Base-by-base conservation (phyloP, 1,284 basidiomycete species). In the Sanghuangporus sanghuang region DNA sequence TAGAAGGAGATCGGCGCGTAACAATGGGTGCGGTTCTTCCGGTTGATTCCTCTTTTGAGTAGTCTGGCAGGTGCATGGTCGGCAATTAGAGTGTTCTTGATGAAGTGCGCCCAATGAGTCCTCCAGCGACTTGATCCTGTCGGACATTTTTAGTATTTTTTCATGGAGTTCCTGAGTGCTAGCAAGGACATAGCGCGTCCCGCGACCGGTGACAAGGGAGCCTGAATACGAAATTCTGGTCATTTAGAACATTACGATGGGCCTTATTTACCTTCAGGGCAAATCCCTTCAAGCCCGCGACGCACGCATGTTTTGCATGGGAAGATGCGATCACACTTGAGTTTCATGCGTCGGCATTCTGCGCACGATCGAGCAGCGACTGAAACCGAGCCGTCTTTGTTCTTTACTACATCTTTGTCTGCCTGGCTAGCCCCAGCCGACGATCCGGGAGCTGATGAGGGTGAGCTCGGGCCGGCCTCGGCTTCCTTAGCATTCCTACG, bases 1-100 rank as follows among this genome's bases (percentile, higher is more conserved):
- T 35, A 67, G 57, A 14, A 71, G 67, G 3, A 70, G 59, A n/a
- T 71, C 69, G 42, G 66, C 66, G 27, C 64, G 64, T 8, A 71
- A 63, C 21, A 71, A 65, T 12, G 70, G 71, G 64, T 71, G 70
- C 11, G 56, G 56, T n/a, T 40, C 21, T 52, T 5, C 49, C 14
- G 49, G 49, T 52, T 52, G 49, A 32, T 52, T 23, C 18, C 27
- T 23, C 27, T 44, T 40, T 32, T 16, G 23, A 39, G 21, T 39
- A 8, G 14, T 35, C 18, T 56, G 56, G 18, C 39, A 42, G 1
- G 12, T 18, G 18, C 39, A 57, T 21, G 44, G 36, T 27, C 50
- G 27, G 42, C 60, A 61, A 56, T 16, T 32, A 18, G 36, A 57
- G 46, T 61, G 60, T 21, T 61, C 60, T n/a, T 32, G 32, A 48